Evolutionary conservation across 345 rosid genomes (phyloP), one percentile per base, ranked within the genome.

Genomic region (Garcia nutans): DNA sequence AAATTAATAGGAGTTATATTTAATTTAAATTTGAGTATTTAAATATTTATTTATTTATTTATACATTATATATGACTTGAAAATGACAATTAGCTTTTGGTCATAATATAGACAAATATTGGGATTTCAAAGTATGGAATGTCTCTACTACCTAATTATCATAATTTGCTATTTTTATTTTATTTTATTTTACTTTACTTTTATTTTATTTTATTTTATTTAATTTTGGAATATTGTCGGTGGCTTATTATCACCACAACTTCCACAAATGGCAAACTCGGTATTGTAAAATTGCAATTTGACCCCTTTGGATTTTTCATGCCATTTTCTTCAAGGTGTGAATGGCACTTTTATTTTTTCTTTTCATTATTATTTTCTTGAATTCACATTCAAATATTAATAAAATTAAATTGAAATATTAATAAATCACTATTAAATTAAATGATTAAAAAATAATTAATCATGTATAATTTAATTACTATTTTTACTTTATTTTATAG

Each of bases 171-270:
- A 28, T 28, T 6, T 16, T 19, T 64, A n/a, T n/a, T 64, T 37
- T 41, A 20, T 50, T 52, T 31, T 20, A 1, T 31, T 31, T 1
- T 45, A 33, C 6, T 65, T n/a, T 50, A n/a, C n/a, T n/a, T n/a
- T n/a, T n/a, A n/a, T 6, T 16, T 19, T 64, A n/a, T n/a, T 64
- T 37, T 41, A 20, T 50, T 52, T 33, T 20, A 1, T 3, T 33
- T 0, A 45, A 37, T 12, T 65, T 22, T 50, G 64, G 50, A 54
- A 65, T 54, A 17, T 65, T 33, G 71, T 74, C 64, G 64, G 77
- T 74, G 77, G 50, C 61, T 10, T 13, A 0, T 64, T 49, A 45
- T 68, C 23, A 52, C 61, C 73, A 28, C 61, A 19, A 15, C 1
- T 52, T 49, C 13, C 7, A 50, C 23, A 24, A 24, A 24, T n/a